phyloP scores from a whole-genome alignment of 2,329 filamentous ascomycete species.

The Nothophoma quercina region DNA sequence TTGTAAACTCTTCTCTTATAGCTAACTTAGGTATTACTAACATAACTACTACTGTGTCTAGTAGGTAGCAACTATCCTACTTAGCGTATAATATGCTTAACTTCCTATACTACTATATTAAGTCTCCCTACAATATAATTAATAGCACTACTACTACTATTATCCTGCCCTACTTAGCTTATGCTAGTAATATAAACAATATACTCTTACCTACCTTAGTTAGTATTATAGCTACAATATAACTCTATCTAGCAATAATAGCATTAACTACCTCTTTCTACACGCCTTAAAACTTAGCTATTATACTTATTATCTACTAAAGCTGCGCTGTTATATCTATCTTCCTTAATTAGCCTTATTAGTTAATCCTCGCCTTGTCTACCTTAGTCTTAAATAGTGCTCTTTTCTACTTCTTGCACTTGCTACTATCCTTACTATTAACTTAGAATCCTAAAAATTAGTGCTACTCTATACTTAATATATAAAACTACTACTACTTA shows the following conservation, averaged over 20 bases:
- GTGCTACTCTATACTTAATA: constrained; percentile 25
- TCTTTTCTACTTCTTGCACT: constrained; percentile 3
- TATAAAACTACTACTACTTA: constrained; percentile 18
- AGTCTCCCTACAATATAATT: background rate
- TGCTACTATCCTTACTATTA: background rate
- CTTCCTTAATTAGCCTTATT: too few relatives aligned
- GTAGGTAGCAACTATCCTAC: constrained; percentile 26
- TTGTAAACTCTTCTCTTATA: constrained; percentile 27
- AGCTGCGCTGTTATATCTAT: too few relatives aligned
- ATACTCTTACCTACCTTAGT: constrained; percentile 1
- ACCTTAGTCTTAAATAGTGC: too few relatives aligned
- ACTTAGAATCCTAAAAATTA: constrained; percentile 23
- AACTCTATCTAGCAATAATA: background rate
- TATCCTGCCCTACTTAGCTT: background rate
- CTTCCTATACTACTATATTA: background rate
- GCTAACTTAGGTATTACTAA: constrained; percentile 35
- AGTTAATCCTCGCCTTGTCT: too few relatives aligned
- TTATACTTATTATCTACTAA: too few relatives aligned
- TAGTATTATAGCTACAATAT: constrained; percentile 1
- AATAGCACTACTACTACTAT: background rate
- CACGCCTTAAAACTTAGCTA: too few relatives aligned
- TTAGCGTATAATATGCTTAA: constrained; percentile 21
- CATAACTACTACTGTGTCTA: constrained; percentile 25
- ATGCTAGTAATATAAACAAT: background rate
- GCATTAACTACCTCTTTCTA: background rate